A percentile compares a stretch with the other conserved stretches of the same genome.
Conservation (phyloP, 2,329 filamentous ascomycete genomes). For the Ophiostoma ips region DNA sequence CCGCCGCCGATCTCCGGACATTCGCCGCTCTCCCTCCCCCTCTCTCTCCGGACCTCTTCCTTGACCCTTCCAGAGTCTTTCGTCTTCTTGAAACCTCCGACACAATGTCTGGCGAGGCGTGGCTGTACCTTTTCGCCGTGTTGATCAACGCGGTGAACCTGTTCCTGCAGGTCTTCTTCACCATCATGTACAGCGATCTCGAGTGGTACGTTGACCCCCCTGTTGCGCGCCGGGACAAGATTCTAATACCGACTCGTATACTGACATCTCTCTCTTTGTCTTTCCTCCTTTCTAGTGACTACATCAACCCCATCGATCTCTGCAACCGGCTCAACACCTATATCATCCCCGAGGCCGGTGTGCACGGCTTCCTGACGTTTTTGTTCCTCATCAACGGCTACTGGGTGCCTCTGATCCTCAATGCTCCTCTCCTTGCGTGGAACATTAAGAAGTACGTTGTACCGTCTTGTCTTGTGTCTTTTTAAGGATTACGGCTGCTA, state of each 20-base stretch:
- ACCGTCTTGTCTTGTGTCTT: not conserved
- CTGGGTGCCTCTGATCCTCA: slow-evolving; percentile 86
- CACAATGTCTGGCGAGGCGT: slow-evolving; percentile 90
- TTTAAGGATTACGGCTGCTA: too few relatives aligned
- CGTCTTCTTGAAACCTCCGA: slow-evolving; percentile 2
- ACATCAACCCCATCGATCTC: slow-evolving; percentile 99
- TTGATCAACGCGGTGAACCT: slow-evolving; percentile 99
- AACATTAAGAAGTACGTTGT: slow-evolving; percentile 88
- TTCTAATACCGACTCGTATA: too few relatives aligned
- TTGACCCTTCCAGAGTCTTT: not conserved
- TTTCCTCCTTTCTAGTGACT: slow-evolving; percentile 82
- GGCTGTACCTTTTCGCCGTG: slow-evolving; percentile 95
- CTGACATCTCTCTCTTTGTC: too few relatives aligned
- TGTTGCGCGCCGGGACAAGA: too few relatives aligned
- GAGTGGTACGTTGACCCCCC: slow-evolving; percentile 62
- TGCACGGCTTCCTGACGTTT: slow-evolving; percentile 90
- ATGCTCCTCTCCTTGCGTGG: slow-evolving; percentile 81
- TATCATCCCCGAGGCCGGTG: slow-evolving; percentile 95
- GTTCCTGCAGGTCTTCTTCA: slow-evolving; percentile 99
- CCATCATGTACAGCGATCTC: slow-evolving; percentile 99
- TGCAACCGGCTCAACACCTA: slow-evolving; percentile 99
- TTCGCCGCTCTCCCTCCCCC: not conserved
- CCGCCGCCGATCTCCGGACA: not conserved
- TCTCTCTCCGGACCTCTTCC: not conserved
- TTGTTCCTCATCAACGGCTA: slow-evolving; percentile 98